phyloP scores from a whole-genome alignment of 2,329 filamentous ascomycete species.

The Dactylellina cionopaga region DNA sequence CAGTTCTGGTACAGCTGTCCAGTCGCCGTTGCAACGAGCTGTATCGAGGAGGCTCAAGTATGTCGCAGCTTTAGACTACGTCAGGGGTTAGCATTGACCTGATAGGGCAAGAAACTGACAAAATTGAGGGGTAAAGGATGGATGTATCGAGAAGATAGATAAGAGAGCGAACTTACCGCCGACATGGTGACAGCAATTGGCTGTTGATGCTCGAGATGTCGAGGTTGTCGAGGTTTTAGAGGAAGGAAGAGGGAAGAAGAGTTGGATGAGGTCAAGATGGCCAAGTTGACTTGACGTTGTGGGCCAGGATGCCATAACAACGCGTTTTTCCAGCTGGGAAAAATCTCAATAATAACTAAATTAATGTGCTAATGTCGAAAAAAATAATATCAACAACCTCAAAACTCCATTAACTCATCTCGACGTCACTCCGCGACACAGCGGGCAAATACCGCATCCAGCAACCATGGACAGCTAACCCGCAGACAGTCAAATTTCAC shows the following conservation, averaged over 20 bases:
- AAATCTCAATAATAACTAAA: too few species aligned
- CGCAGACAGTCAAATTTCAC: not conserved
- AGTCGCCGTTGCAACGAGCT: constrained; percentile 86
- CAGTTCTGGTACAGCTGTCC: constrained; percentile 86
- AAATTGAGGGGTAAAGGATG: too few species aligned
- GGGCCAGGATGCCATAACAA: too few species aligned
- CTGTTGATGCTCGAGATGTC: too few species aligned
- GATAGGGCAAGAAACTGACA: not conserved
- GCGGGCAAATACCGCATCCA: not conserved
- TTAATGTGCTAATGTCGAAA: not conserved
- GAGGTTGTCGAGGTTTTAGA: too few species aligned
- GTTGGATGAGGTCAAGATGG: too few species aligned
- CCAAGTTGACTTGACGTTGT: too few species aligned
- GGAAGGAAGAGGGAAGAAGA: not conserved
- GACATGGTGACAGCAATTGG: constrained; percentile 7
- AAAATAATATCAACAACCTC: too few species aligned
- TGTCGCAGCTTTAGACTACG: constrained; percentile 76
- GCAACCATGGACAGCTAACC: not conserved
- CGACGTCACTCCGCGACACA: not conserved
- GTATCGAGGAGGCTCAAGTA: constrained; percentile 86
- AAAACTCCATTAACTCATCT: not conserved
- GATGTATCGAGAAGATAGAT: not conserved
- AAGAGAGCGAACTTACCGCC: constrained; percentile 1
- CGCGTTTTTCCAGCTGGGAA: too few species aligned
- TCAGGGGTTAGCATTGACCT: not conserved